Percentiles rank a stretch among this genome's conserved stretches.
Evolutionary conservation across 192 early-diverging fungal genomes (phyloP).

Genomic region (Podila epicladia): DNA sequence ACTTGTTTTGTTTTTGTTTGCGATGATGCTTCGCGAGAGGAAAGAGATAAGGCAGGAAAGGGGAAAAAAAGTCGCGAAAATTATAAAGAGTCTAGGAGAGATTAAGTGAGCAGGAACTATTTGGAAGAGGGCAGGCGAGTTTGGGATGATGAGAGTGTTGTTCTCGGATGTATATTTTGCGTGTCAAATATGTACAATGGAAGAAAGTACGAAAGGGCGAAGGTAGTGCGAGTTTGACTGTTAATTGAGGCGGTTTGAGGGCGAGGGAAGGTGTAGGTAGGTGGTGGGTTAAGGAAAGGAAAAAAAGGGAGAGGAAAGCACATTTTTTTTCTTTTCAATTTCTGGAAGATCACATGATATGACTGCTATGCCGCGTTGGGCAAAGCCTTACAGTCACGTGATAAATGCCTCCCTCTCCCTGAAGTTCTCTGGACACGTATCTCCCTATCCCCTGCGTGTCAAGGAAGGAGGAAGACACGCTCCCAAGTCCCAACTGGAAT

Average conservation of each 20-base stretch:
- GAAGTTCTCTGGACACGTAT: too few relatives aligned
- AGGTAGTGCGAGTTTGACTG: too few relatives aligned
- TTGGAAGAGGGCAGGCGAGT: not conserved
- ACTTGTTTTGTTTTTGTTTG: too few relatives aligned
- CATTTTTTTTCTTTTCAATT: conserved; percentile 2
- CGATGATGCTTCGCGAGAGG: not conserved
- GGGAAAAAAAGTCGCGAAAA: conserved; percentile 1
- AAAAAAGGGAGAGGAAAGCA: not conserved
- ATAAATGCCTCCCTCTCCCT: too few relatives aligned
- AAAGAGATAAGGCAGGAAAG: not conserved
- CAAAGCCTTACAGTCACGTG: too few relatives aligned
- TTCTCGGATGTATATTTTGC: not conserved
- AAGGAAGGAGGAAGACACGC: too few relatives aligned
- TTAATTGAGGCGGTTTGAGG: not conserved
- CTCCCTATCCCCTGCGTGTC: too few relatives aligned
- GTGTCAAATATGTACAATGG: too few relatives aligned
- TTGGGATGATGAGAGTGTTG: not conserved
- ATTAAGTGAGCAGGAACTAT: not conserved
- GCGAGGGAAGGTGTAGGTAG: not conserved
- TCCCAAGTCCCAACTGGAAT: too few relatives aligned
- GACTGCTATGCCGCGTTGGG: not conserved
- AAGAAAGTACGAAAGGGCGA: too few relatives aligned
- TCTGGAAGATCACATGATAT: not conserved
- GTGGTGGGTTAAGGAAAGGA: not conserved
- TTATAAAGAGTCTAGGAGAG: not conserved